Conservation (phyloP, 1,284 basidiomycete genomes). For the Trametes polyzona region DNA sequence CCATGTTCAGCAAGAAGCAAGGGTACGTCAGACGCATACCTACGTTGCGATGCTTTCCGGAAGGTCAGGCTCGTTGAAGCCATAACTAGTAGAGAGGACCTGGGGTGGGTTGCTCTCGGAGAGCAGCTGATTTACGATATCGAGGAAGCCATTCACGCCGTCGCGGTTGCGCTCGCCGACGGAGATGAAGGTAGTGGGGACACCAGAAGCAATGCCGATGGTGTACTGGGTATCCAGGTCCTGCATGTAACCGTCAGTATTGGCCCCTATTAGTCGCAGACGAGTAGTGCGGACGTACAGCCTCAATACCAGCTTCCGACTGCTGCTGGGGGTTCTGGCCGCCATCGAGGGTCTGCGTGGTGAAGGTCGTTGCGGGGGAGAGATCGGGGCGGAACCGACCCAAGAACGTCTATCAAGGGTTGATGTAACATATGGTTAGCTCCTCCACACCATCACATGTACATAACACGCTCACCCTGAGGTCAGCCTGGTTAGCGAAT, state of each 20-base stretch:
- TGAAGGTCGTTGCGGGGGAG: conserved; percentile 33
- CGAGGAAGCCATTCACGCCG: conserved; percentile 25
- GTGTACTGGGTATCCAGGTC: conserved; percentile 70
- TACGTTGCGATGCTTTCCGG: conserved; percentile 49
- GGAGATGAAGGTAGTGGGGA: conserved; percentile 42
- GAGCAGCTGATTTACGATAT: conserved; percentile 27
- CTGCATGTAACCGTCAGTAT: conserved; percentile 35
- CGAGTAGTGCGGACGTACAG: conserved; percentile 35
- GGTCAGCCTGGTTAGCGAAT: conserved; percentile 54
- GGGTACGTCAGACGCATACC: conserved; percentile 39
- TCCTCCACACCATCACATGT: not conserved
- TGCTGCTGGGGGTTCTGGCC: conserved; percentile 44
- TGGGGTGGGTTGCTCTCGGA: conserved; percentile 47
- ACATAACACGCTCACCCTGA: conserved; percentile 36
- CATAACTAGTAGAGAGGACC: conserved; percentile 49
- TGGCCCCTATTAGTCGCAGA: not conserved
- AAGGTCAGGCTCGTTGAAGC: conserved; percentile 27
- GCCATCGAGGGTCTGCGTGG: conserved; percentile 50
- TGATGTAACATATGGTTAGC: not conserved
- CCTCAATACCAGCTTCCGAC: conserved; percentile 45
- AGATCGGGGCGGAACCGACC: conserved; percentile 37
- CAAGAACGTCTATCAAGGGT: conserved; percentile 35
- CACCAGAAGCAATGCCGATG: conserved; percentile 45
- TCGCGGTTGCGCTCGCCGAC: conserved; percentile 42
- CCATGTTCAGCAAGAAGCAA: conserved; percentile 28